Conservation (phyloP, 805 yeast genomes). For the Alloascoidea hylecoeti region DNA sequence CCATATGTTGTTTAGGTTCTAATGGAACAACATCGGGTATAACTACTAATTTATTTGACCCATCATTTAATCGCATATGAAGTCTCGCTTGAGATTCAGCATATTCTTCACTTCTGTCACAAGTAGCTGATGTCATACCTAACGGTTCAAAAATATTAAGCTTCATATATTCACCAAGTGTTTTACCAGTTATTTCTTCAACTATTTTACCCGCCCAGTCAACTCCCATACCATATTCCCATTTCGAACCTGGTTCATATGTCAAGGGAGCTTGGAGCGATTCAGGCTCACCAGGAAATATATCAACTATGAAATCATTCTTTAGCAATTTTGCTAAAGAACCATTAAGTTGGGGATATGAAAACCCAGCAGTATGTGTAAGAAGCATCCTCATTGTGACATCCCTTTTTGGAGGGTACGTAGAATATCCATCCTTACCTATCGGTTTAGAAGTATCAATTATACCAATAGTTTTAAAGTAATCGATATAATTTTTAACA, state of each 20-base stretch:
- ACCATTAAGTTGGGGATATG: slow-evolving; percentile 21
- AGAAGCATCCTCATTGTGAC: slow-evolving; percentile 21
- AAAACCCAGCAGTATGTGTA: slow-evolving; percentile 24
- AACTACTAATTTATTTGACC: slow-evolving; percentile 5
- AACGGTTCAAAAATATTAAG: slow-evolving; percentile 18
- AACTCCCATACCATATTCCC: slow-evolving; percentile 20
- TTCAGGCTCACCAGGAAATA: not conserved
- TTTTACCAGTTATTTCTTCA: slow-evolving; percentile 16
- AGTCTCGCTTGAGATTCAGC: slow-evolving; percentile 10
- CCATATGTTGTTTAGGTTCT: slow-evolving; percentile 18
- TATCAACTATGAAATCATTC: not conserved
- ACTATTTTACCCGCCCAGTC: slow-evolving; percentile 24
- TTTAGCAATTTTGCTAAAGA: slow-evolving; percentile 11
- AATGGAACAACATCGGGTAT: slow-evolving; percentile 8
- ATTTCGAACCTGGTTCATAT: slow-evolving; percentile 23
- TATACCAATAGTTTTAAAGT: slow-evolving; percentile 14
- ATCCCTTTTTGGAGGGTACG: slow-evolving; percentile 9
- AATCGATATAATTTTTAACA: slow-evolving; percentile 18
- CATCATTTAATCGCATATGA: slow-evolving; percentile 8
- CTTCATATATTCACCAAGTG: slow-evolving; percentile 16
- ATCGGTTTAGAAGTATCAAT: slow-evolving; percentile 10
- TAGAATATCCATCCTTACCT: slow-evolving; percentile 11
- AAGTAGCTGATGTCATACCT: slow-evolving; percentile 12
- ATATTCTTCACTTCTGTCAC: slow-evolving; percentile 10
- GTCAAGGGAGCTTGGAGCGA: slow-evolving; percentile 14